Evolutionary conservation across 768 basidiomycete genomes (phyloP).

Genomic region (Naganishia antarctica): DNA sequence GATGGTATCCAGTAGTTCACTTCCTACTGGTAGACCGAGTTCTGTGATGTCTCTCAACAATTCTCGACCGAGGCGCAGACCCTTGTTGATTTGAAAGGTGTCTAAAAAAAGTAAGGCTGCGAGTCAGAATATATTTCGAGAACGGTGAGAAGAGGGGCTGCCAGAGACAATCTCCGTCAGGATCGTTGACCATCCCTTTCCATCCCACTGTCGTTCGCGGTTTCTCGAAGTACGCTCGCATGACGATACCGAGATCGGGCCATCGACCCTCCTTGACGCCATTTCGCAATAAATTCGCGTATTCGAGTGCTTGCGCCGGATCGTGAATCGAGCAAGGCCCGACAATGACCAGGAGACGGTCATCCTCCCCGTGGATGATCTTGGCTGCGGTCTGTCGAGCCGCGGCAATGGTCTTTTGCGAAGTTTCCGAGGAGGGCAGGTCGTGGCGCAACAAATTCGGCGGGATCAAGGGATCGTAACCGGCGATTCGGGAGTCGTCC

Average conservation of each 20-base stretch:
- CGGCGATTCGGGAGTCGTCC: constrained; percentile 30
- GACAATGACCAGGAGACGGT: constrained; percentile 85
- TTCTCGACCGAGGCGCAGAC: constrained; percentile 78
- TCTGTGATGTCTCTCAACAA: constrained; percentile 83
- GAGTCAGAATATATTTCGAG: too few relatives aligned
- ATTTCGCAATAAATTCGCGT: constrained; percentile 69
- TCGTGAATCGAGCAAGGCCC: constrained; percentile 96
- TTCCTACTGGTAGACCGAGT: constrained; percentile 87
- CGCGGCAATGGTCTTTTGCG: constrained; percentile 68
- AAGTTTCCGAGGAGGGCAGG: constrained; percentile 61
- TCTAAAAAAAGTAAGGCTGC: too few relatives aligned
- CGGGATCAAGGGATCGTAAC: constrained; percentile 89
- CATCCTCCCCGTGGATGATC: constrained; percentile 81
- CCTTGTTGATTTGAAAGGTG: constrained; percentile 90
- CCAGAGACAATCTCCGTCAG: constrained; percentile 69
- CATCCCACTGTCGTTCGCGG: constrained; percentile 88
- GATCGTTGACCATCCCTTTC: constrained; percentile 97
- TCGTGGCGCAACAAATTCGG: constrained; percentile 87
- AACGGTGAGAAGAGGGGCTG: too few relatives aligned
- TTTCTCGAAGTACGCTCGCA: constrained; percentile 99
- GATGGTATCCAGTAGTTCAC: constrained; percentile 73
- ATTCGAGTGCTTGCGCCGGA: constrained; percentile 75
- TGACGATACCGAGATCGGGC: constrained; percentile 86
- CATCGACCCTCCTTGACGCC: constrained; percentile 70
- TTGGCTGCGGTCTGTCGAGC: constrained; percentile 74